Base-by-base conservation (phyloP, 495 filamentous ascomycete species). In the Aspergillus taichungensis region DNA sequence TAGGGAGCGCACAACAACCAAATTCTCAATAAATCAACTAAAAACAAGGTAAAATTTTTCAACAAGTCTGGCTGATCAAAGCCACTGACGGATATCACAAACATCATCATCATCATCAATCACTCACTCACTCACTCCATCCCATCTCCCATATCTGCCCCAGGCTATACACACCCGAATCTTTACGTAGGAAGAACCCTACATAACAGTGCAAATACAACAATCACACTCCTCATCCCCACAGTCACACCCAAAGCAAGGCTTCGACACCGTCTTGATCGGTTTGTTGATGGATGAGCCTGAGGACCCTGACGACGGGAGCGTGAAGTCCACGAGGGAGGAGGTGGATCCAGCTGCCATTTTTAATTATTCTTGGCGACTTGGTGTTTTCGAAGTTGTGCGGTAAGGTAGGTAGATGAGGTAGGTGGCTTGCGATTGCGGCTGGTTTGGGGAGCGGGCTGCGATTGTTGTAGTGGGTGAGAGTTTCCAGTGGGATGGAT, bases 141-240 rank as follows among this genome's bases (percentile, higher is more conserved):
- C 18, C 12, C 9, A 11, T n/a, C 30, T 6, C 9, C 40, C 13
- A 42, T 13, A 12, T 42, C 28, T 42, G 32, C 18, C 8, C 13
- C 9, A 31, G 8, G 14, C 27, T 32, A 29, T 39, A 27, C 42
- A 8, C 29, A 14, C 18, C 18, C 13, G 11, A 7, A 1, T 18
- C 0, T 29, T 6, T n/a, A 37, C 13, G 28, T 24, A 46, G 13
- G 34, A 10, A 30, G 18, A 36, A 40, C 46, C 44, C 65, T 53
- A 70, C 68, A 71, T 71, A 45, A 71, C 61, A 18, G 63, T 65
- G 43, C 68, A 71, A 40, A 71, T 67, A 40, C 68, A 71, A 42
- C 60, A 68, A 42, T 71, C 68, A 34, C 68, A 71, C 40, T 65
- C 68, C 29, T 66, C 65, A 44, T 65, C 66, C 3, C 68, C 66